Percentiles rank a stretch among this genome's conserved stretches.
phyloP scores from a whole-genome alignment of 257 asterid species.

The Agastache rugosa region DNA sequence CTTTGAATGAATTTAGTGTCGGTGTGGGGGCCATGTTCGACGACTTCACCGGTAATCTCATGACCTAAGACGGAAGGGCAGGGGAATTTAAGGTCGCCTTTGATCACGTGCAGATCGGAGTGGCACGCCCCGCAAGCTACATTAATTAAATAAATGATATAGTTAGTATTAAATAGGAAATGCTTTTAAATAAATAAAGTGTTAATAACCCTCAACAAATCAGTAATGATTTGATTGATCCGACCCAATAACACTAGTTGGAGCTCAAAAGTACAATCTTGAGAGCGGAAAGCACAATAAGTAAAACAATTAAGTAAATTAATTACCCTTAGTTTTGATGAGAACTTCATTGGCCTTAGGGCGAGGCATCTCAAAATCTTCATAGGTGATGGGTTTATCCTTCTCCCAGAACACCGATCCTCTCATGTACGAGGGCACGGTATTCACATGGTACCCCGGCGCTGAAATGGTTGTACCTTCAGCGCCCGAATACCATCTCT shows the following conservation, averaged over 20 bases:
- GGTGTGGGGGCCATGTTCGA: slow-evolving; percentile 81
- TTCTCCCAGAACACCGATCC: slow-evolving; percentile 92
- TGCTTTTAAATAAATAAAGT: too few relatives aligned
- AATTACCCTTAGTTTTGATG: slow-evolving; percentile 86
- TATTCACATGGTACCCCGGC: slow-evolving; percentile 70
- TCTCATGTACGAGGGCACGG: slow-evolving; percentile 81
- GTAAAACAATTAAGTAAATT: background rate
- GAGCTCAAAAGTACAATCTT: too few relatives aligned
- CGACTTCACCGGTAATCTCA: slow-evolving; percentile 97
- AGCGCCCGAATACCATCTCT: slow-evolving; percentile 44
- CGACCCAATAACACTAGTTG: too few relatives aligned
- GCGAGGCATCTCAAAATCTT: slow-evolving; percentile 92
- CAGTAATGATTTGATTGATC: too few relatives aligned
- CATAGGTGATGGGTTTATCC: slow-evolving; percentile 77
- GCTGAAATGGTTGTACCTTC: slow-evolving; percentile 48
- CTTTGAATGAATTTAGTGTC: slow-evolving; percentile 69
- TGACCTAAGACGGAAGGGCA: slow-evolving; percentile 93
- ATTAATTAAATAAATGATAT: too few relatives aligned
- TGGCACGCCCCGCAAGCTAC: slow-evolving; percentile 99
- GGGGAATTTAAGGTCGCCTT: slow-evolving; percentile 94
- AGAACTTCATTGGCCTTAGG: slow-evolving; percentile 90
- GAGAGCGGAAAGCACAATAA: background rate
- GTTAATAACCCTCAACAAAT: too few relatives aligned
- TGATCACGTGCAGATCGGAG: slow-evolving; percentile 93
- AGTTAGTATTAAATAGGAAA: too few relatives aligned